Evolutionary conservation across 306 rosid genomes (phyloP), one percentile per base, ranked within the genome.

Genomic region (Pterocarpus santalinus): DNA sequence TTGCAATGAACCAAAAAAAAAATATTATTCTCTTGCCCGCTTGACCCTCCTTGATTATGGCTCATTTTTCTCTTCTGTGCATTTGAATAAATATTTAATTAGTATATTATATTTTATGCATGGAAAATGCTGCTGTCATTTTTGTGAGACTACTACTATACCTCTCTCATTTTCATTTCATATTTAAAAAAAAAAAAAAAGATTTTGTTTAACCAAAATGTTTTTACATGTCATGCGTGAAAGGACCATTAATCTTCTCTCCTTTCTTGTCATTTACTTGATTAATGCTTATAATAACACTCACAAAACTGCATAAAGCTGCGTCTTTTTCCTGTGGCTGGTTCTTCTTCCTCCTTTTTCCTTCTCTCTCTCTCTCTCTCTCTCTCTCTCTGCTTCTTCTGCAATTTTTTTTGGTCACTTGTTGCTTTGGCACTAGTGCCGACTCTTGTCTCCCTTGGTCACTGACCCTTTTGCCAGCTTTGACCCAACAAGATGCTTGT

Each of bases 401-500:
- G 82, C 78, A 53, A 49, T 28, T 60, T 73, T 17, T 38, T 36
- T 41, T 73, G n/a, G 38, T 47, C 38, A 65, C 78, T 75, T 47
- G 67, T 65, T 81, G 75, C 83, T 76, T 84, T 77, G 85, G 68
- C 86, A 76, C 82, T 86, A 39, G 84, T 15, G 65, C 80, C 67
- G 65, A 5, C 73, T 88, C 85, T 81, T 84, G 83, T 85, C 90
- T 58, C 58, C 85, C 58, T 80, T 82, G 83, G 87, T 74, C 89
- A 58, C 88, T 79, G 80, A 87, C 86, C 36, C 58, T 74, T 34
- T 73, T 89, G 67, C 79, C 80, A 85, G 89, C 89, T 83, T 92
- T 90, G 89, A 89, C 92, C 75, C 85, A 84, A 84, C 94, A 96
- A 88, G 94, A 89, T 96, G 97, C 94, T 92, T 90, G 99, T 96